Conservation (phyloP, 305 asterid species). For the Stenogyne calaminthoides region DNA sequence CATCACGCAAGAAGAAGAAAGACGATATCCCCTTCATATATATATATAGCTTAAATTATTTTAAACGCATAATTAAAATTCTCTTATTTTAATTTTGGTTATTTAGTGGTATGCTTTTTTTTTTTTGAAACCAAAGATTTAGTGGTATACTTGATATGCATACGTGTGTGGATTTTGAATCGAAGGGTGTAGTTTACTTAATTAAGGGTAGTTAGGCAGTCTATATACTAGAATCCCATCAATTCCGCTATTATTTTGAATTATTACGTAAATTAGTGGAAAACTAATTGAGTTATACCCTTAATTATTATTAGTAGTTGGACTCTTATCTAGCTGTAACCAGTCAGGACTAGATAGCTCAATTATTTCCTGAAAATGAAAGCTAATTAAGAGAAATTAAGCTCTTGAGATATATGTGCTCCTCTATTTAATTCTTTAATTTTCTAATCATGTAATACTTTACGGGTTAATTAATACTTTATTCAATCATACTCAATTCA, state of each 20-base stretch:
- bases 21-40: too few relatives aligned
- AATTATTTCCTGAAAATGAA: background rate
- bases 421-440: background rate
- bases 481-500: too few relatives aligned
- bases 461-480: too few relatives aligned
- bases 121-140: too few relatives aligned
- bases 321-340: background rate
- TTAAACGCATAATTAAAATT: too few relatives aligned
- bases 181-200: constrained; percentile 25
- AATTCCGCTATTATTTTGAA: constrained; percentile 9
- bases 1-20: too few relatives aligned
- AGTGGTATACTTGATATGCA: background rate
- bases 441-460: too few relatives aligned
- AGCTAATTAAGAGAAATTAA: background rate
- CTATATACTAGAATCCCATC: constrained; percentile 6
- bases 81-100: too few relatives aligned
- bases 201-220: background rate
- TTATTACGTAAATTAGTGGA: constrained; percentile 1
- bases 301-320: constrained; percentile 8
- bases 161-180: background rate
- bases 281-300: background rate
- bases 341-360: constrained; percentile 11
- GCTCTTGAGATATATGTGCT: background rate
- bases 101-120: too few relatives aligned
- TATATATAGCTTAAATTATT: too few relatives aligned